phyloP scores from a whole-genome alignment of 2,329 filamentous ascomycete species.

The Metarhizium robertsii region DNA sequence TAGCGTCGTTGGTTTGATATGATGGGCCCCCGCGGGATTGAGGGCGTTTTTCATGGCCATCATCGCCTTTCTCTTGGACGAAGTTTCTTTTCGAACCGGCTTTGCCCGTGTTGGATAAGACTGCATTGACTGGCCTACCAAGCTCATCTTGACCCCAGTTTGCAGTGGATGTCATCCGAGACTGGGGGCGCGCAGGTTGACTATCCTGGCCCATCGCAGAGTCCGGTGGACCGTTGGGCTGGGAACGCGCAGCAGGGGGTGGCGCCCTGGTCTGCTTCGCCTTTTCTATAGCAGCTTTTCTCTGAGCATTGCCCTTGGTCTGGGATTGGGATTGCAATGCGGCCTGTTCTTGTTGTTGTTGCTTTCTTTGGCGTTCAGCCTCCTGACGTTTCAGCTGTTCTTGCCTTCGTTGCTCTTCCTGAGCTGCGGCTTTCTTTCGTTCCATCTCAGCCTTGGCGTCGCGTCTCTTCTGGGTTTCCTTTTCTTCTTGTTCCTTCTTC shows the following conservation, averaged over 20 bases:
- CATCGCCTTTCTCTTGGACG: slow-evolving; percentile 53
- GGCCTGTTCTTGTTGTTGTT: slow-evolving; percentile 40
- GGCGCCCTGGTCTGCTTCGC: slow-evolving; percentile 56
- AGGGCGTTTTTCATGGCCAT: slow-evolving; percentile 34
- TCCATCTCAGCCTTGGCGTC: slow-evolving; percentile 77
- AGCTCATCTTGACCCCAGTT: slow-evolving; percentile 48
- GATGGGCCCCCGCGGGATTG: slow-evolving; percentile 44
- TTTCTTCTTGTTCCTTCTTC: slow-evolving; percentile 79
- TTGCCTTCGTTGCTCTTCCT: slow-evolving; percentile 55
- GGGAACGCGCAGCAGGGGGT: slow-evolving; percentile 47
- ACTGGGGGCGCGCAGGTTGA: slow-evolving; percentile 35
- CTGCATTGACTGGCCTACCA: slow-evolving; percentile 49
- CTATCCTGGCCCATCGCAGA: slow-evolving; percentile 24
- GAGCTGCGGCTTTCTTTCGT: slow-evolving; percentile 58
- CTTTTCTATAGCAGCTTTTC: slow-evolving; percentile 54
- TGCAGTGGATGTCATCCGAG: slow-evolving; percentile 48
- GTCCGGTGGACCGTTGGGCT: slow-evolving; percentile 42
- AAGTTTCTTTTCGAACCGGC: slow-evolving; percentile 63
- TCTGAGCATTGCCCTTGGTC: slow-evolving; percentile 55
- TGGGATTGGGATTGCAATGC: slow-evolving; percentile 47
- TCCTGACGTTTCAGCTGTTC: slow-evolving; percentile 53
- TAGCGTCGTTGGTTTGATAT: slow-evolving; percentile 62
- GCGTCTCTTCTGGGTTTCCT: slow-evolving; percentile 66
- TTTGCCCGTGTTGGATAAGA: slow-evolving; percentile 50
- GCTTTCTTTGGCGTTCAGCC: slow-evolving; percentile 50